Base-by-base conservation (phyloP, 2,329 filamentous ascomycete species). In the Bimuria novae-zelandiae region DNA sequence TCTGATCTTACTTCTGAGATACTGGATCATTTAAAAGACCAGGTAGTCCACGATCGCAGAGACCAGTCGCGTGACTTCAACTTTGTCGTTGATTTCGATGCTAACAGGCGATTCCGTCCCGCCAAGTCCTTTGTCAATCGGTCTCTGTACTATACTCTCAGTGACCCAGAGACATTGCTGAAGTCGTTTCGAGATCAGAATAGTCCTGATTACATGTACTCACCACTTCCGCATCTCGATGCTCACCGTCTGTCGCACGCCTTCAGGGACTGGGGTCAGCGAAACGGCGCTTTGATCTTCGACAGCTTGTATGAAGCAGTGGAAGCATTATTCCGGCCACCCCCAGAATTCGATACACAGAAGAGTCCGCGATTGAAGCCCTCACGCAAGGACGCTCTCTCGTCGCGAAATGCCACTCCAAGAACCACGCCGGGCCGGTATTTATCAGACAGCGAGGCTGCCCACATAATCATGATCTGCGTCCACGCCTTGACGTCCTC, bases 381-480 rank as follows among this genome's bases (percentile, higher is more conserved):
- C 14, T 56, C 55, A 10, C 55, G 59, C n/a, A 67, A 63, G 40
- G 29, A 47, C 10, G 37, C 39, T 7, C 27, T 53, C 7, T n/a
- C 33, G 7, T 50, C 51, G 12, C 12, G 29, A 12, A 35, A 35
- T 1, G n/a, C 25, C 3, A 39, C 14, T 47, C 19, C 27, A 7
- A 14, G 46, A 7, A 14, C 8, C 11, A 3, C 27, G 22, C 17
- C 36, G 7, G 48, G 17, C 35, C 57, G 59, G 3, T 74, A 72
- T 57, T 46, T 75, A 7, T 57, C 46, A 16, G 68, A 72, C 43
- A 27, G 59, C 1, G 72, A 77, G 46, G 74, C 73, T 19, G 73
- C 72, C 33, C 75, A 76, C 44, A 68, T 78, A 5, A 63, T 74
- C 27, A 71, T 75, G 56, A 67, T 77, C 33, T 73, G 73, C 37